These are phyloP conservation scores for Pseudogymnoascus sp. DNA, from an alignment of 2,329 filamentous ascomycete genomes.

Conservation along the genomic window DNA sequence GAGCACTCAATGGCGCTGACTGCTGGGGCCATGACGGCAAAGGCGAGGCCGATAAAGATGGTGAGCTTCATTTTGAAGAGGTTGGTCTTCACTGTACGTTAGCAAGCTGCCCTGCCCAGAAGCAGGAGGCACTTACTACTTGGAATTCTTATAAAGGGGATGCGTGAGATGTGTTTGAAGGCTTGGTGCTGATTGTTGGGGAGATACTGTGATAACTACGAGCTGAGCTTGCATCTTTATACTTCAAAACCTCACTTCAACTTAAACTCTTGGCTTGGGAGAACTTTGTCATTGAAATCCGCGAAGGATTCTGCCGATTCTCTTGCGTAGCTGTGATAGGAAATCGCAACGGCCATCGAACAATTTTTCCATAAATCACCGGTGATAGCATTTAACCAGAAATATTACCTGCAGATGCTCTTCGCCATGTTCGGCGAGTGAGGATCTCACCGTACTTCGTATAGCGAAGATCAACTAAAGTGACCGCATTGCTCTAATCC, in stretches of 20 bases:
- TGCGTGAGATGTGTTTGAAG: not conserved
- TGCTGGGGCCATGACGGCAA: not conserved
- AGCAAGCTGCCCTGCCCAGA: not conserved
- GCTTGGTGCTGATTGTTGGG: not conserved
- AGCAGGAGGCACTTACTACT: not conserved
- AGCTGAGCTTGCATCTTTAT: not conserved
- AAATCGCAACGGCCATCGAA: not conserved
- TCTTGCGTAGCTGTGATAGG: not conserved
- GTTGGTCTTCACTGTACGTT: not conserved
- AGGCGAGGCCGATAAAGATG: not conserved
- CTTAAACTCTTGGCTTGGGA: not conserved
- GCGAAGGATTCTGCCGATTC: not conserved
- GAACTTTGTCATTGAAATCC: not conserved
- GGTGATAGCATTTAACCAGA: not conserved
- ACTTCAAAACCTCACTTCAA: not conserved
- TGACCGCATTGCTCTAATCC: not conserved
- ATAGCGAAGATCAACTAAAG: not conserved
- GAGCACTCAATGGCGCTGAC: not conserved
- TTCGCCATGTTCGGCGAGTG: not conserved
- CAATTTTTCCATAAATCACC: not conserved
- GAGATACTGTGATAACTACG: not conserved
- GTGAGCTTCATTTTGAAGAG: not conserved
- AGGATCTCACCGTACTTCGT: not conserved
- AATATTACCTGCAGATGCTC: not conserved
- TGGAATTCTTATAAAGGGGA: not conserved